Evolutionary conservation across 2,329 filamentous ascomycete genomes (phyloP).

Genomic region (Phyllosticta citrichinensis): DNA sequence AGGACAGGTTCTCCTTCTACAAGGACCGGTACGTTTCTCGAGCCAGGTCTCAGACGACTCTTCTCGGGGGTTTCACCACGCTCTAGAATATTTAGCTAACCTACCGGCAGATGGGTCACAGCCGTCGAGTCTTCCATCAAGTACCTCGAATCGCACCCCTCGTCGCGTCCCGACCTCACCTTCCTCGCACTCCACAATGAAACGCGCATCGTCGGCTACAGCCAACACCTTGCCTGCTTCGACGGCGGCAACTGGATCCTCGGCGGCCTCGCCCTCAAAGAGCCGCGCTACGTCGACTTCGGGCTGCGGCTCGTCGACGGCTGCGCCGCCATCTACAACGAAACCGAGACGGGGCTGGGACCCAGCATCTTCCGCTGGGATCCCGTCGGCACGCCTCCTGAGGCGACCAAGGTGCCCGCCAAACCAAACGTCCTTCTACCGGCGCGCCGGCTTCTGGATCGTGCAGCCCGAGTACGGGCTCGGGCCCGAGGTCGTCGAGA

Average conservation of each 20-base stretch:
- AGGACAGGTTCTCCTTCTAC: constrained; percentile 51
- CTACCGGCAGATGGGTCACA: constrained; percentile 46
- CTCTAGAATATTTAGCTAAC: constrained; percentile 15
- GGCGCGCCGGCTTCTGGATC: constrained; percentile 62
- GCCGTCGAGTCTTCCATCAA: constrained; percentile 68
- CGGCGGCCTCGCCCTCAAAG: constrained; percentile 59
- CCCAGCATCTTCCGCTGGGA: constrained; percentile 51
- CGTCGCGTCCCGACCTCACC: constrained; percentile 57
- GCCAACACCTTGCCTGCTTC: constrained; percentile 61
- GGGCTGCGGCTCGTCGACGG: constrained; percentile 61
- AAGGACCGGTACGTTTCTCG: constrained; percentile 48
- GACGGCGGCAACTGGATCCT: constrained; percentile 78
- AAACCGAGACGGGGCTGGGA: constrained; percentile 50
- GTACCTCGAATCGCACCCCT: constrained; percentile 61
- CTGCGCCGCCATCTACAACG: constrained; percentile 64
- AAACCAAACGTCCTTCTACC: constrained; percentile 48
- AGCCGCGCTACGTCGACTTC: constrained; percentile 59
- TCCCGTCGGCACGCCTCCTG: neutral
- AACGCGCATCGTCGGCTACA: constrained; percentile 27
- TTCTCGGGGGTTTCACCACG: too few relatives aligned
- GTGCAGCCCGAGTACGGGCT: constrained; percentile 52
- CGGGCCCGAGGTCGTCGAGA: constrained; percentile 73
- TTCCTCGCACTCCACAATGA: constrained; percentile 54
- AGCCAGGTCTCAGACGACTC: too few relatives aligned
- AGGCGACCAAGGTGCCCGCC: constrained; percentile 4